Conservation (phyloP, 176 grass and related monocot genomes). For the Stipa capillata region DNA sequence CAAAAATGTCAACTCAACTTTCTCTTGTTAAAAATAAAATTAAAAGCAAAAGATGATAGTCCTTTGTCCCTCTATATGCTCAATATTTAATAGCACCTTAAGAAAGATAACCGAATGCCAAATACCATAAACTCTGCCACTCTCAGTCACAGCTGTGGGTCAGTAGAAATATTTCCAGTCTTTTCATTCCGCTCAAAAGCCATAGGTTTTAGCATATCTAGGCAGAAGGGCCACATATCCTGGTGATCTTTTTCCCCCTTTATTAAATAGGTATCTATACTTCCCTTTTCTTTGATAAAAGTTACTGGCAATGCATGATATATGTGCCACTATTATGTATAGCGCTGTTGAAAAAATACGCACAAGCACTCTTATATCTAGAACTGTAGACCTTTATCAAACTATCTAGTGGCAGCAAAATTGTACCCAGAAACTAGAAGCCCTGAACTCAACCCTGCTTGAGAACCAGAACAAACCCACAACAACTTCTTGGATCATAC, state of each 20-base stretch:
- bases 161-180: background rate
- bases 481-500: background rate
- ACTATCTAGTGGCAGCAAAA: background rate
- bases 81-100: background rate
- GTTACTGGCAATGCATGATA: background rate
- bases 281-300: background rate
- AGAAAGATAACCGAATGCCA: background rate
- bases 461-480: background rate
- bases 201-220: background rate
- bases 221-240: constrained; percentile 10
- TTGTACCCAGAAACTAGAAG: background rate
- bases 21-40: background rate
- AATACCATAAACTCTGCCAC: background rate
- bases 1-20: background rate
- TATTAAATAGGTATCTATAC: background rate
- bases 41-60: background rate
- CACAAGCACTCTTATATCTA: background rate
- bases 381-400: background rate
- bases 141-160: background rate
- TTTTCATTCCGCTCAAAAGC: background rate
- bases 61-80: background rate
- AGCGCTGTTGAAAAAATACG: background rate
- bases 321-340: background rate
- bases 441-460: background rate
- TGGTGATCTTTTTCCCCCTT: background rate